These are phyloP conservation scores for Aspergillus wentii DNA, from an alignment of 495 filamentous ascomycete species.

Conservation along the genomic window DNA sequence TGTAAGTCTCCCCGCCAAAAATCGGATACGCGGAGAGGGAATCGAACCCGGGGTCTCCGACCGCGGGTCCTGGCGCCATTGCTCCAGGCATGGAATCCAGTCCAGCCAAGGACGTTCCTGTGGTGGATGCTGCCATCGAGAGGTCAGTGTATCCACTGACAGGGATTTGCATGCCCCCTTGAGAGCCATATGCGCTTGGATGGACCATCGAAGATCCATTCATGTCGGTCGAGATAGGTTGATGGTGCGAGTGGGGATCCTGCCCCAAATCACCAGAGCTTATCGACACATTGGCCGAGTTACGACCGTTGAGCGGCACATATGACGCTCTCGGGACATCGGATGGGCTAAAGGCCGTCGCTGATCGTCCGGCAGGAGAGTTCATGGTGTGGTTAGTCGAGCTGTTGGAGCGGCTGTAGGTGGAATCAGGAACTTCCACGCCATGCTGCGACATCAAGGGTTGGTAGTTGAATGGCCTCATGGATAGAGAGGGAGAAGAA, in stretches of 20 bases:
- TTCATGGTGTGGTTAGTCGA: slow-evolving; percentile 11
- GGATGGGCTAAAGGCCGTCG: slow-evolving; percentile 12
- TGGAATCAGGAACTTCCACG: slow-evolving; percentile 6
- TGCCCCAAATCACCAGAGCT: slow-evolving; percentile 10
- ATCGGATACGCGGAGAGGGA: slow-evolving; percentile 72
- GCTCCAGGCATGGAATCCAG: slow-evolving; percentile 31
- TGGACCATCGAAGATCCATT: slow-evolving; percentile 14
- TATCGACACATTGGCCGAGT: slow-evolving; percentile 12
- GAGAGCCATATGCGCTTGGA: slow-evolving; percentile 18
- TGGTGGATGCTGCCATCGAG: slow-evolving; percentile 12
- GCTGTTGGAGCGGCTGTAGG: slow-evolving; percentile 10
- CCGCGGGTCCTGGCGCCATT: slow-evolving; percentile 28
- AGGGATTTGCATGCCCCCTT: slow-evolving; percentile 15
- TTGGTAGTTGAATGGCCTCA: slow-evolving; percentile 17
- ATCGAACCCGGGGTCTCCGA: slow-evolving; percentile 48
- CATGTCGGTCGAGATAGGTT: slow-evolving; percentile 21
- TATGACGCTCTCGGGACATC: slow-evolving; percentile 10
- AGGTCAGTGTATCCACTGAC: slow-evolving; percentile 28
- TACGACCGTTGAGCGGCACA: slow-evolving; percentile 2
- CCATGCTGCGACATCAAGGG: slow-evolving; percentile 12
- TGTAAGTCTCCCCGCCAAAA: slow-evolving; percentile 75
- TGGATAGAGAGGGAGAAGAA: slow-evolving; percentile 9
- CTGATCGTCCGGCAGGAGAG: slow-evolving; percentile 12
- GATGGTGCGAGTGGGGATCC: slow-evolving; percentile 14
- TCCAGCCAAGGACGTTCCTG: slow-evolving; percentile 10